Base-by-base conservation (phyloP, 495 filamentous ascomycete genomes). In the Xylaria curta region DNA sequence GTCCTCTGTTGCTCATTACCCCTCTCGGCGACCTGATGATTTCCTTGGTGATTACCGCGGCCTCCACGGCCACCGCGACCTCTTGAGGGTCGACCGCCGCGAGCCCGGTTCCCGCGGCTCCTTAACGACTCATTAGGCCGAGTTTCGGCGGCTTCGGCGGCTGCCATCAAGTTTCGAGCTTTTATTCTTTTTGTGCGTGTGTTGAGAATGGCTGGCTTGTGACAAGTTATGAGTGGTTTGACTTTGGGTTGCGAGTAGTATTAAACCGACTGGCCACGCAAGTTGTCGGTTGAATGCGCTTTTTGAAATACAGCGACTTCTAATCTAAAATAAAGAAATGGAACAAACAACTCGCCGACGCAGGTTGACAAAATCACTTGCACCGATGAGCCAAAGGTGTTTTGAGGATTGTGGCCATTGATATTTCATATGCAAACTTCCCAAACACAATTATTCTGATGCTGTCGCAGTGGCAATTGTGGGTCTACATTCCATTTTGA, bases 231-330 rank as follows among this genome's bases (percentile, higher is more conserved):
- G 15, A 44, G 21, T 2, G 21, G 38, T 12, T 53, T 42, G 60
- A 28, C 1, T 17, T 38, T 44, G 2, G 5, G 38, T 5, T 21
- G 19, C 19, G 38, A 62, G 36, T 26, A 44, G 6, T 63, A 21
- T 17, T 2, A 42, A 21, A 44, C 38, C n/a, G 13, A 44, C 60
- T 44, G 21, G 60, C n/a, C 17, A 26, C n/a, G 26, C 5, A 26
- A 1, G 36, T 33, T 42, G 36, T 42, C 33, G 65, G 33, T 13
- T 4, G 10, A 9, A 28, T 71, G 85, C 85, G 84, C 85, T 85
- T 85, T 82, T 81, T 80, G 73, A 86, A 87, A 87, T 86, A 87
- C 79, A 85, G 85, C 85, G 85, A 78, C 85, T 87, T 87, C 74
- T 33, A 44, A 76, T 49, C 8, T 2, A n/a, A 67, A 8, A 8